Evolutionary conservation across 305 asterid genomes (phyloP), one percentile per base, ranked within the genome.

Genomic region (Stenogyne calaminthoides): DNA sequence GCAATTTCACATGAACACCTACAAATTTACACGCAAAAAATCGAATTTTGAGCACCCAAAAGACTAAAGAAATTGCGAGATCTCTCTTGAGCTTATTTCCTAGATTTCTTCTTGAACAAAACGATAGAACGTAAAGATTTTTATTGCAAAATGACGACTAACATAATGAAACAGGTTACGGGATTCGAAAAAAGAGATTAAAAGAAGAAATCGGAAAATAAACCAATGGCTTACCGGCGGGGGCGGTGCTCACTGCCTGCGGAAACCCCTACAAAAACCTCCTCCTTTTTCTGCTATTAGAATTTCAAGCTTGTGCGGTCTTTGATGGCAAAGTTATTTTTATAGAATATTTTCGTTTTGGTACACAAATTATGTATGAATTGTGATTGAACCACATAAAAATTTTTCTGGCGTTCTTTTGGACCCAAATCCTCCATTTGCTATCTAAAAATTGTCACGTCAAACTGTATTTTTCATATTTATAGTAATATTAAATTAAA

Each of bases 251-350:
- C 4, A 7, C 25, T 15, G 59, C 34, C 10, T 27, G 34, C 9
- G 20, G 29, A n/a, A 68, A 71, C 62, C 76, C 76, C 69, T 47
- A 11, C 63, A 32, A 49, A 71, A 71, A 47, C 76, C 70, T 15
- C 37, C 6, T 3, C 44, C 42, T 56, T 27, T 4, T n/a, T 62
- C 19, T 14, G 39, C 47, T 10, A 40, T 36, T 36, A 9, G 4
- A 51, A 20, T 10, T 56, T 57, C 14, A 4, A 3, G 44, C 14
- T 15, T 59, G 42, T 14, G 15, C 19, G 5, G 65, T 37, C 11
- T 29, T 14, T 29, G 19, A 29, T 11, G 64, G 6, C 19, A 27
- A 59, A 62, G 16, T 4, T 46, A 12, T 14, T 5, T 46, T 61
- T 6, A 32, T 58, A 34, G 27, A 36, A 62, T 15, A 10, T 12